Evolutionary conservation across 768 basidiomycete species (phyloP).

Genomic region (Mycena indigotica): DNA sequence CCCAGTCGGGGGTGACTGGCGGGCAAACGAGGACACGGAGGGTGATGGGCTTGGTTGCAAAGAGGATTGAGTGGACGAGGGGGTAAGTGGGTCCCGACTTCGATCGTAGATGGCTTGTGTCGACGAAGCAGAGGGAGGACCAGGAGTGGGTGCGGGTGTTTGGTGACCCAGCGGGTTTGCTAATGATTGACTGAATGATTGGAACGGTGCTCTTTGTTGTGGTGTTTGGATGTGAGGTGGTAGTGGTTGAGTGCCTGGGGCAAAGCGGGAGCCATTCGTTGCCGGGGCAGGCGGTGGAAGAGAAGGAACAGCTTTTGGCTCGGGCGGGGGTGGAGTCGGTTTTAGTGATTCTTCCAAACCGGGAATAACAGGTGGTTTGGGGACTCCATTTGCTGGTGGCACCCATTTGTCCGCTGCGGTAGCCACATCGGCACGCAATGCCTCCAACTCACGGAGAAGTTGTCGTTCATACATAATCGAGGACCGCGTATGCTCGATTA

Average conservation of each 20-base stretch:
- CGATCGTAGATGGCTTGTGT: conserved; percentile 22
- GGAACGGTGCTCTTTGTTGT: conserved; percentile 18
- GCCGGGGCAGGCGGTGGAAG: conserved; percentile 15
- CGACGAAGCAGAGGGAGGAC: conserved; percentile 20
- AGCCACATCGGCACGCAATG: conserved; percentile 74
- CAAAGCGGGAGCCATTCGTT: conserved; percentile 21
- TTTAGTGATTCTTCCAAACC: conserved; percentile 64
- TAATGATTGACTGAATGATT: conserved; percentile 17
- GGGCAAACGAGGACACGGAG: conserved; percentile 12
- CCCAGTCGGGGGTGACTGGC: conserved; percentile 56
- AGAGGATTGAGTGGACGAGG: conserved; percentile 19
- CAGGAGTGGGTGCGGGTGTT: conserved; percentile 11
- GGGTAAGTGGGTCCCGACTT: conserved; percentile 9
- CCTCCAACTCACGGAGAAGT: conserved; percentile 83
- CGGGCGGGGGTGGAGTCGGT: conserved; percentile 30
- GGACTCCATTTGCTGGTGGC: conserved; percentile 50
- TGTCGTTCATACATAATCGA: conserved; percentile 92
- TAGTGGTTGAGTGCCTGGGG: conserved; percentile 17
- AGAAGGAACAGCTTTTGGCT: conserved; percentile 1
- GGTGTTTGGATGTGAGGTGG: conserved; percentile 23
- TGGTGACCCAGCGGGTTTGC: not conserved
- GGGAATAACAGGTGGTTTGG: conserved; percentile 62
- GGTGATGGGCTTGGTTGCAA: conserved; percentile 13
- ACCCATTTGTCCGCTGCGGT: conserved; percentile 64
- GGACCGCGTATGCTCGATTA: conserved; percentile 92